These are phyloP conservation scores for Alternaria incomplexa DNA, from an alignment of 2,329 filamentous ascomycete genomes.

Conservation along the genomic window DNA sequence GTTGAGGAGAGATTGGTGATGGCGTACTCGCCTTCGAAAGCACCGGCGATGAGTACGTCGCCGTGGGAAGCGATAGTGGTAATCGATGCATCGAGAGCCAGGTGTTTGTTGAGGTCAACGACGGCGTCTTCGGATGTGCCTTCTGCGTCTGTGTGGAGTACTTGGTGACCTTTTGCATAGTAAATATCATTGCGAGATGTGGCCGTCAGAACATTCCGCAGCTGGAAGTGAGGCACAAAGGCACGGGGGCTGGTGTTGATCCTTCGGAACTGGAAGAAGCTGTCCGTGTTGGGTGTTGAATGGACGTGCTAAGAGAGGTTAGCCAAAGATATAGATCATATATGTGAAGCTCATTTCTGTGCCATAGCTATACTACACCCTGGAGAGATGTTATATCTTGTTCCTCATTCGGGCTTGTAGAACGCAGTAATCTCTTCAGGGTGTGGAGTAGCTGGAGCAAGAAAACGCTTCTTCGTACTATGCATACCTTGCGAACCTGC, in stretches of 20 bases:
- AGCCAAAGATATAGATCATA: background rate
- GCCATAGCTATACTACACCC: background rate
- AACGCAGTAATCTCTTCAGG: too few species aligned
- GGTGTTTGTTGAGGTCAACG: slow-evolving; percentile 57
- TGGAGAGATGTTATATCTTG: background rate
- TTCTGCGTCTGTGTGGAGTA: slow-evolving; percentile 58
- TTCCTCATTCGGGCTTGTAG: background rate
- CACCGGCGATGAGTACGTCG: slow-evolving; percentile 61
- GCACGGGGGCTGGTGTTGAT: slow-evolving; percentile 59
- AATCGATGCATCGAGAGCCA: slow-evolving; percentile 51
- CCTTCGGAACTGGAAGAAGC: slow-evolving; percentile 56
- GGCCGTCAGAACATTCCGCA: slow-evolving; percentile 63
- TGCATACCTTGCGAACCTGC: slow-evolving; percentile 28
- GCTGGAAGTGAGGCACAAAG: slow-evolving; percentile 64
- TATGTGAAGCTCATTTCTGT: background rate
- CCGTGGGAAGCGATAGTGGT: slow-evolving; percentile 60
- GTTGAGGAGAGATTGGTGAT: slow-evolving; percentile 52
- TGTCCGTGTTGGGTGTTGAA: slow-evolving; percentile 50
- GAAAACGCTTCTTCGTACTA: background rate
- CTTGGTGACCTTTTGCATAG: slow-evolving; percentile 57
- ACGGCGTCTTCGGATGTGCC: slow-evolving; percentile 51
- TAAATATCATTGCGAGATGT: slow-evolving; percentile 62
- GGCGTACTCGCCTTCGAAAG: slow-evolving; percentile 64
- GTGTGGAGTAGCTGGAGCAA: background rate
- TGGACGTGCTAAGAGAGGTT: slow-evolving; percentile 17